Base-by-base conservation (phyloP, 345 rosid genomes). In the Eucalyptus melliodora region DNA sequence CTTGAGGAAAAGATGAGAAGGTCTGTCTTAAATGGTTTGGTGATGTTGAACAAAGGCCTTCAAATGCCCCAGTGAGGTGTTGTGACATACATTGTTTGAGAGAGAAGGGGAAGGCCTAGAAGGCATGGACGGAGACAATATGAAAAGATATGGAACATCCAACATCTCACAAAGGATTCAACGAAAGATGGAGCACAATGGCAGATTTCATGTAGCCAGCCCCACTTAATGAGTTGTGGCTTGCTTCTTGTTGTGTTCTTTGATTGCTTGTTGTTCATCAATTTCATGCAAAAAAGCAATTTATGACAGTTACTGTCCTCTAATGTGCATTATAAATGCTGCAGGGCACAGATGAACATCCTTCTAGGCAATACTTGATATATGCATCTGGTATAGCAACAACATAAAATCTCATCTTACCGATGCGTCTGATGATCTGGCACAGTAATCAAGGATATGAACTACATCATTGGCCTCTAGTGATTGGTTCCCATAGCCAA, bases 401-500 rank as follows among this genome's bases (percentile, higher is more conserved):
- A 37, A 65, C 65, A 86, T 50, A 23, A 31, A 55, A 50, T 69
- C 88, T 88, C 81, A 88, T 90, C 95, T 94, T 94, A 97, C 99
- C 94, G 95, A 88, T 86, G 99, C 95, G 89, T 97, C 98, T 8
- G 95, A 95, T 82, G 94, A 94, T 86, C 51, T 92, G 3, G 97
- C 98, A 91, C 99, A 97, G 87, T 95, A 93, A 5, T 82, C 88
- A 45, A 97, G 91, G 93, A 97, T 93, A 91, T 88, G 91, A 88
- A 91, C 86, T 59, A 96, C 95, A 91, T 97, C 96, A 87, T 89
- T 4, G 21, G 92, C 92, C 86, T 89, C 82, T 50, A 95, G 86
- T 7, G 93, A 85, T 80, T 88, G 67, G 50, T 87, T 91, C 62
- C 90, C 93, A 69, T 88, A 89, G 85, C 87, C 89, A 55, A 95